phyloP scores from a whole-genome alignment of 495 filamentous ascomycete genomes.

The Penicillium alfredii region DNA sequence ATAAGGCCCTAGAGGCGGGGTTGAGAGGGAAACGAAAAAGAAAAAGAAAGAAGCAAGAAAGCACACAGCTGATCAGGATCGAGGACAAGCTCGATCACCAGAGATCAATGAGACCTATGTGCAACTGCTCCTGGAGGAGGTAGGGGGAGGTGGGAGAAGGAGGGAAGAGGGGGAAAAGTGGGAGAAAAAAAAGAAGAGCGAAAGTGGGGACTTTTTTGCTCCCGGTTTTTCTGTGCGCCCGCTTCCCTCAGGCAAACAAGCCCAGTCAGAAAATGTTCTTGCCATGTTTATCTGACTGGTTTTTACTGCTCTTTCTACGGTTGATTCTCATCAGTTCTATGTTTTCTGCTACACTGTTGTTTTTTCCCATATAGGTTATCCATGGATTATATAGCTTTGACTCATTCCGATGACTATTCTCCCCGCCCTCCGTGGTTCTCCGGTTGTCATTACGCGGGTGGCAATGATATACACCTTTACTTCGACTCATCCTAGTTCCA shows the following conservation, averaged over 20 bases:
- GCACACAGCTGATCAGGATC: constrained; percentile 44
- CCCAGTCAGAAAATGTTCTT: too few relatives aligned
- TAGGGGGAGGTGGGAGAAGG: constrained; percentile 26
- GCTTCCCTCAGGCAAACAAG: too few relatives aligned
- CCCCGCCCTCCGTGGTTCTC: constrained; percentile 8
- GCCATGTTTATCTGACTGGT: too few relatives aligned
- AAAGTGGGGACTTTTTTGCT: constrained; percentile 34
- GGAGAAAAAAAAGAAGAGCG: constrained; percentile 32
- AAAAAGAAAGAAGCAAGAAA: constrained; percentile 26
- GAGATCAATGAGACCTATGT: constrained; percentile 40
- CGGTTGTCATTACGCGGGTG: too few relatives aligned
- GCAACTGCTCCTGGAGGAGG: constrained; percentile 38
- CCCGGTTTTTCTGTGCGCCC: constrained; percentile 24
- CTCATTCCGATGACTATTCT: too few relatives aligned
- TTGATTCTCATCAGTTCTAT: too few relatives aligned
- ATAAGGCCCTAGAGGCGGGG: constrained; percentile 42
- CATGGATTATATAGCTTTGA: constrained; percentile 1
- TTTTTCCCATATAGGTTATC: too few relatives aligned
- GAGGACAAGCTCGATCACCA: constrained; percentile 45
- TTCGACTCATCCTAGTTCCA: too few relatives aligned
- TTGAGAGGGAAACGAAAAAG: constrained; percentile 20
- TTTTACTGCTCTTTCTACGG: too few relatives aligned
- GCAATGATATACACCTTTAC: too few relatives aligned
- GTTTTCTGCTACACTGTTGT: too few relatives aligned
- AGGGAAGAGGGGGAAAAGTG: constrained; percentile 23